Conservation (phyloP, 73 alveolate genomes). For the Uronychia setigera region DNA sequence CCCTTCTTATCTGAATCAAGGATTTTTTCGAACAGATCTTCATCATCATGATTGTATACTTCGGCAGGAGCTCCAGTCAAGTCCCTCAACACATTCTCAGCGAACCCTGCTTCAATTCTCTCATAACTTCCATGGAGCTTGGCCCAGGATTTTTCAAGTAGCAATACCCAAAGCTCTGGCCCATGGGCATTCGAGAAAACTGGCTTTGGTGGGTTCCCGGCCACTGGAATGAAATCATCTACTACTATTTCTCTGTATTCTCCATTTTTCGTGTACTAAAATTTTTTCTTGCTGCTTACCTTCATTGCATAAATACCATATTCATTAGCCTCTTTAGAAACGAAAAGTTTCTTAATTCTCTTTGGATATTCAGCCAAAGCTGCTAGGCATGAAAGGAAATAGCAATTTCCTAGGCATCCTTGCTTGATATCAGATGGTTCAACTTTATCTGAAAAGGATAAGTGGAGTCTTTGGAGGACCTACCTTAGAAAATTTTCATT, state of each 20-base stretch:
- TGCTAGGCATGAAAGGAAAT: constrained; percentile 81
- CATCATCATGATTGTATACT: constrained; percentile 78
- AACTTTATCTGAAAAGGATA: constrained; percentile 42
- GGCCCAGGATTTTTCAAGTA: constrained; percentile 92
- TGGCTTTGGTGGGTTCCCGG: constrained; percentile 65
- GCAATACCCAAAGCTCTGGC: constrained; percentile 86
- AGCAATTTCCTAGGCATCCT: constrained; percentile 94
- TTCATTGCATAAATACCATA: constrained; percentile 56
- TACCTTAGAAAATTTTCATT: constrained; percentile 31
- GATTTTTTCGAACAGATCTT: constrained; percentile 65
- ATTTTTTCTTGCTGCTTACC: constrained; percentile 11
- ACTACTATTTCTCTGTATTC: constrained; percentile 72
- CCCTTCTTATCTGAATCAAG: constrained; percentile 70
- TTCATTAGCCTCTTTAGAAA: constrained; percentile 36
- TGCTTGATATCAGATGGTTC: constrained; percentile 84
- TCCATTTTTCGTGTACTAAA: constrained; percentile 54
- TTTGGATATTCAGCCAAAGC: constrained; percentile 88
- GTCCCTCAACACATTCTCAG: constrained; percentile 83
- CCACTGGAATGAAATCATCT: constrained; percentile 89
- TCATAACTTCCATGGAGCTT: constrained; percentile 86
- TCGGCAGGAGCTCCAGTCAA: constrained; percentile 93
- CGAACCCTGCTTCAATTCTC: constrained; percentile 83
- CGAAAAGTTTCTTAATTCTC: constrained; percentile 71
- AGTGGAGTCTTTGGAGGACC: constrained; percentile 1
- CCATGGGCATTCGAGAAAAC: constrained; percentile 78